Percentiles rank a stretch among this genome's conserved stretches.
Conservation (phyloP, 2,329 filamentous ascomycete genomes). For the Sporothrix pseudoabietina region DNA sequence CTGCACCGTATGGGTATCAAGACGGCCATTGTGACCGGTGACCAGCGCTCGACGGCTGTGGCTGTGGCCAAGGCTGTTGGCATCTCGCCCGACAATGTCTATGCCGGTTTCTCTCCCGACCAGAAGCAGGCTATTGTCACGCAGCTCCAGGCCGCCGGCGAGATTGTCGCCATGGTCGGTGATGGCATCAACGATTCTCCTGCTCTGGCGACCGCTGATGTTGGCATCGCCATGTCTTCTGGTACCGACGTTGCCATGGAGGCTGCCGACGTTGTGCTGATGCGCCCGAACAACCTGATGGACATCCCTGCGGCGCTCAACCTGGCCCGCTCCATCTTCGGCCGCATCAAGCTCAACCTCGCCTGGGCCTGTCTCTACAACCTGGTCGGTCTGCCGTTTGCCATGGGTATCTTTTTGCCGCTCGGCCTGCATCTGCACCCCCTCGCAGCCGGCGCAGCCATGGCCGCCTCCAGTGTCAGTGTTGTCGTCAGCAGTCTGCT, state of each 20-base stretch:
- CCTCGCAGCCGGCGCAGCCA: constrained; percentile 91
- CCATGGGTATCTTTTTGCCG: constrained; percentile 94
- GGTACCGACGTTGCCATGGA: constrained; percentile 98
- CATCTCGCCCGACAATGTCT: constrained; percentile 74
- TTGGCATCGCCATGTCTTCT: constrained; percentile 88
- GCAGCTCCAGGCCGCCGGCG: constrained; percentile 71
- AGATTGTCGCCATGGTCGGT: constrained; percentile 92
- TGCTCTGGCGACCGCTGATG: constrained; percentile 85
- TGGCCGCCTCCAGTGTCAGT: constrained; percentile 87
- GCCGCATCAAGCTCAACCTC: constrained; percentile 89
- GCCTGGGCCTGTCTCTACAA: constrained; percentile 95
- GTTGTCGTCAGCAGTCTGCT: constrained; percentile 84
- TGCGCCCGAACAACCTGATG: constrained; percentile 88
- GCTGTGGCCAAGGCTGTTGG: constrained; percentile 82
- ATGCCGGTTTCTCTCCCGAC: constrained; percentile 84
- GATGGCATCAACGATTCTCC: constrained; percentile 99
- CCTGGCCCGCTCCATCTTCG: constrained; percentile 82
- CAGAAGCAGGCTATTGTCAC: constrained; percentile 88
- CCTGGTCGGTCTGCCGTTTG: constrained; percentile 84
- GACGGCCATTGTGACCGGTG: constrained; percentile 90
- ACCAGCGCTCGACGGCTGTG: constrained; percentile 80
- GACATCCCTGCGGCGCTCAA: constrained; percentile 86
- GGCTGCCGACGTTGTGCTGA: constrained; percentile 92
- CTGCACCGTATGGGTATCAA: constrained; percentile 83
- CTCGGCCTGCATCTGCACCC: constrained; percentile 86